Evolutionary conservation across 2,329 filamentous ascomycete genomes (phyloP), one percentile per base, ranked within the genome.

Genomic region (Colletotrichum tanaceti): DNA sequence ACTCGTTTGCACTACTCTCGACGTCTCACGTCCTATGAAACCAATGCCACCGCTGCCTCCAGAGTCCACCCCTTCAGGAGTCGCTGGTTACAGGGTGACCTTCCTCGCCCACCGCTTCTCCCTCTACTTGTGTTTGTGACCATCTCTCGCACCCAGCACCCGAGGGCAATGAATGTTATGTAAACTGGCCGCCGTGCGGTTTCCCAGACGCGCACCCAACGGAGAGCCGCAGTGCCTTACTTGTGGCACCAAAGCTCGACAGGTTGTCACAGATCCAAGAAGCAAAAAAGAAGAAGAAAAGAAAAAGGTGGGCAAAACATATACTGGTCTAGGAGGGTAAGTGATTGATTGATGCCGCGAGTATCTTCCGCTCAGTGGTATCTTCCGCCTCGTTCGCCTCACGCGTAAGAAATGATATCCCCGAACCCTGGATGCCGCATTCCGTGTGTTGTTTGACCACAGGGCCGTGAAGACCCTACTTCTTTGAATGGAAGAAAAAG

Each of bases 341-440:
- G 32, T 50, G n/a, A n/a, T 35, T 20, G 16, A 35, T 50, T 20
- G 47, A 47, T 59, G 61, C 43, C 38, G 20, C 46, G 39, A 54
- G 47, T 22, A 13, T 39, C 41, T 47, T 46, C 54, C n/a, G 28
- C 65, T 64, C 54, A 50, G 49, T 68, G 65, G 65, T 68, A 68
- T 68, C 61, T 68, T 59, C 32, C 35, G 47, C 32, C 47, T 53
- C 57, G 38, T 54, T 65, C 13, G 65, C 54, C 49, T 59, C 24
- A n/a, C 32, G 44, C 18, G 13, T 11, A 13, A 22, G 32, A 9
- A 14, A 22, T 43, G 41, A 11, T 47, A 47, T 59, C 47, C 20
- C 43, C 50, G 2, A 50, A 68, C 35, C 35, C 39, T 32, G 54
- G 24, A 64, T 54, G 54, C 32, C 18, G 16, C 20, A 38, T 58